Base-by-base conservation (phyloP, 2,329 filamentous ascomycete species). In the Trichoderma koningii region DNA sequence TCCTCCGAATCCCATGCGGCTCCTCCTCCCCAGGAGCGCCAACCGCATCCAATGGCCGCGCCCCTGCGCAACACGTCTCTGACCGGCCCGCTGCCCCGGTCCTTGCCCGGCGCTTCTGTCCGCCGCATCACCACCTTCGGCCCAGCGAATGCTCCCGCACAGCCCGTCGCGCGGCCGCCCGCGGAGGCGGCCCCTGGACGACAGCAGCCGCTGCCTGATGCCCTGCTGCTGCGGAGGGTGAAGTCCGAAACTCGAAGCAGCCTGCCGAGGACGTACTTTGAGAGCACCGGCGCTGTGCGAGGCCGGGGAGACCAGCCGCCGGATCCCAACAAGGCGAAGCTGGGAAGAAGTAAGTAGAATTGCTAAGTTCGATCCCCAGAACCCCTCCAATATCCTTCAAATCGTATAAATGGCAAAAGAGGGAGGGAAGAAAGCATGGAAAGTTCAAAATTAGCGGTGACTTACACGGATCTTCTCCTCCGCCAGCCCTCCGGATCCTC, bases 311-410 rank as follows among this genome's bases (percentile, higher is more conserved):
- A 76, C 68, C 76, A 79, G 63, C 77, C 77, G 4, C 77, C 79
- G 21, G 82, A 86, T 68, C 79, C 83, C 63, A 84, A 87, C 70
- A 89, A 87, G 71, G 76, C 85, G 44, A 88, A 89, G 75, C 81
- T 88, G 0, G 85, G 87, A 51, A 85, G 84, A 72, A 88, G 86
- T 89, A 74, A 70, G 84, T 75, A 45, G 0, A 9, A 55, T 28
- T 17, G 1, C 3, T 38, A 3, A 3, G 21, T 5, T 14, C 4
- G 34, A 3, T 38, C 34, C 3, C 3, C 4, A 38, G n/a, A n/a
- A 14, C 2, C 10, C 3, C 34, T 14, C 5, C 12, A 14, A 38
- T 0, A 1, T 38, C 12, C 4, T 14, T 5, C 34, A 3, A 1
- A 17, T 3, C 12, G 1, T 19, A 30, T 30, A 9, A 0, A 30